These are phyloP conservation scores for Penicillium cinerascens DNA, from an alignment of 495 filamentous ascomycete species.

Conservation along the genomic window DNA sequence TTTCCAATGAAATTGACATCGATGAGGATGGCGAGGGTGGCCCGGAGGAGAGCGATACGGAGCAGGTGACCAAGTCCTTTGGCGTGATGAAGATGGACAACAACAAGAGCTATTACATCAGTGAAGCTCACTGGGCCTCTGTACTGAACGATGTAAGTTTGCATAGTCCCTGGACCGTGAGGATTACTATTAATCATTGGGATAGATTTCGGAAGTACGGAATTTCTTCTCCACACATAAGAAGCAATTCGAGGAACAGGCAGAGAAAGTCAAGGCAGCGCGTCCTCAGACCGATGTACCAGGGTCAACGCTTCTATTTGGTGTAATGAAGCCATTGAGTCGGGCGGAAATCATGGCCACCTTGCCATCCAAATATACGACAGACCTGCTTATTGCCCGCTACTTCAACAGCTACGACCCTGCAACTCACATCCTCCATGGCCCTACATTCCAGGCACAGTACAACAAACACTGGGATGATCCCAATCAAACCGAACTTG, in stretches of 20 bases:
- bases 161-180: not conserved
- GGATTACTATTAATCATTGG: conserved; percentile 6
- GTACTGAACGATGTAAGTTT: conserved; percentile 71
- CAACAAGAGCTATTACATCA: conserved; percentile 81
- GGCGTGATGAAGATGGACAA: conserved; percentile 86
- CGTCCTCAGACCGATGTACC: conserved; percentile 56
- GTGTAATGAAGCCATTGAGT: conserved; percentile 59
- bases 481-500: conserved; percentile 71
- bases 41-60: conserved; percentile 78
- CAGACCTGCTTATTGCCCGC: conserved; percentile 72
- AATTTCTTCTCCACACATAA: conserved; percentile 76
- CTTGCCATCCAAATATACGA: conserved; percentile 74
- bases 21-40: conserved; percentile 50
- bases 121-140: conserved; percentile 86
- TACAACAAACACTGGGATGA: conserved; percentile 88
- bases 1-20: conserved; percentile 51
- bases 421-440: conserved; percentile 79
- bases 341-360: conserved; percentile 73
- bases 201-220: conserved; percentile 85
- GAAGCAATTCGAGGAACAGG: conserved; percentile 64
- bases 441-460: conserved; percentile 76
- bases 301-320: conserved; percentile 71
- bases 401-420: conserved; percentile 72
- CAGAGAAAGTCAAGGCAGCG: conserved; percentile 58
- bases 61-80: conserved; percentile 79